These are phyloP conservation scores for Aegilops sharonensis DNA, from an alignment of 176 grass and related monocot genomes.

Conservation along the genomic window DNA sequence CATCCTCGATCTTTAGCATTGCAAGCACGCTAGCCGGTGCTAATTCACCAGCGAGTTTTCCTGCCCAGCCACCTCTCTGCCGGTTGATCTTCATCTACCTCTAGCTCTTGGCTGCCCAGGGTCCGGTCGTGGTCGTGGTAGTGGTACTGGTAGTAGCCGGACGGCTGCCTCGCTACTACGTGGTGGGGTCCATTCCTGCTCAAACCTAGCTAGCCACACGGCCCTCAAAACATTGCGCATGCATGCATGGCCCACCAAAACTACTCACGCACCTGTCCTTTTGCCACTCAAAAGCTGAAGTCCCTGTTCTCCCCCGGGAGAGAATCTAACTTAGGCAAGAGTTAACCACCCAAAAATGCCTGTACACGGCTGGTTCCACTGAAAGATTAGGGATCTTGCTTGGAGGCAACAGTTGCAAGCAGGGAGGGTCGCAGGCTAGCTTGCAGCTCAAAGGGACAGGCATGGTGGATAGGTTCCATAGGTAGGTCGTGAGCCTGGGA, in stretches of 20 bases:
- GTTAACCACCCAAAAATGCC: conserved; percentile 8
- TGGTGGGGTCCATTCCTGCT: not conserved
- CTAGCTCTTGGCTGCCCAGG: not conserved
- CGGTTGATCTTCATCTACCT: not conserved
- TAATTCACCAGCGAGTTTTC: not conserved
- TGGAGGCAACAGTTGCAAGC: not conserved
- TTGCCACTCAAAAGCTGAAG: not conserved
- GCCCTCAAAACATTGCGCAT: conserved; percentile 10
- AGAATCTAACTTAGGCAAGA: conserved; percentile 15
- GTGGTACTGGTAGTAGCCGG: not conserved
- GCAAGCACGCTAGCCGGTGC: not conserved
- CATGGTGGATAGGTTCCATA: not conserved
- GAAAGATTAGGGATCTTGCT: conserved; percentile 50
- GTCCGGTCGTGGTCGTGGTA: not conserved
- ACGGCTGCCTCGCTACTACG: conserved; percentile 10
- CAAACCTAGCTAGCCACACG: not conserved
- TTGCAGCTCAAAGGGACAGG: conserved; percentile 42
- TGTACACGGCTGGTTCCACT: conserved; percentile 27
- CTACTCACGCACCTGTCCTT: conserved; percentile 13
- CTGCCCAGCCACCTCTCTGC: not conserved
- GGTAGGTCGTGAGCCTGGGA: conserved; percentile 43
- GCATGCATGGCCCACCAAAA: not conserved
- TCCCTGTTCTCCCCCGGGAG: not conserved
- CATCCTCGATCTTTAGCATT: conserved; percentile 25
- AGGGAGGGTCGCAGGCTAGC: not conserved